Percentiles rank a stretch among this genome's conserved stretches.
Conservation (phyloP, 352 stramenopile species). For the Pythium rhizo-oryzae region DNA sequence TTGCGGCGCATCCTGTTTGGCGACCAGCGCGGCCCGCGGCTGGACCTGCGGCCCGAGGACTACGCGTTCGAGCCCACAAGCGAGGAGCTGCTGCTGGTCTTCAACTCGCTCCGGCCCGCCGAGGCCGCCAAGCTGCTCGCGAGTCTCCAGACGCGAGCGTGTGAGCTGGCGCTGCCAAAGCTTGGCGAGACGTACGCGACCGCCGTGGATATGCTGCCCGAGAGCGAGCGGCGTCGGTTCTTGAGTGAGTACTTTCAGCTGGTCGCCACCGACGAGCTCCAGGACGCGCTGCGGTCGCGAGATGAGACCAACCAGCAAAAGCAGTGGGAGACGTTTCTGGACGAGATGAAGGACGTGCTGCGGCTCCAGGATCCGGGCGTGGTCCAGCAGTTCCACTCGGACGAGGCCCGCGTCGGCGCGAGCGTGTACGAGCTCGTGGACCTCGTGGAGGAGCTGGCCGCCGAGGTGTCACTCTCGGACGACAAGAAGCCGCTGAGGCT, state of each 20-base stretch:
- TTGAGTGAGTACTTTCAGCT: conserved; percentile 66
- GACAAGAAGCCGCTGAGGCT: conserved; percentile 23
- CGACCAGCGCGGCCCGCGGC: conserved; percentile 9
- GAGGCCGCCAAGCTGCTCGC: conserved; percentile 48
- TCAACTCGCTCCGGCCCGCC: conserved; percentile 35
- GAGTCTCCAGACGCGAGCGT: conserved; percentile 42
- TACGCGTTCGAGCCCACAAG: conserved; percentile 49
- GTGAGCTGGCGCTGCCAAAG: conserved; percentile 39
- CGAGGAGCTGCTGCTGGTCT: conserved; percentile 53
- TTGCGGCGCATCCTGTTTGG: conserved; percentile 33
- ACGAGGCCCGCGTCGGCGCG: conserved; percentile 53
- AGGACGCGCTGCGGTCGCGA: conserved; percentile 47
- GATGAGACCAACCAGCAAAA: conserved; percentile 69
- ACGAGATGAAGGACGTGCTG: conserved; percentile 51
- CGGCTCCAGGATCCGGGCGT: conserved; percentile 19
- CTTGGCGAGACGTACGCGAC: conserved; percentile 45
- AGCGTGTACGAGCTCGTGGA: conserved; percentile 60
- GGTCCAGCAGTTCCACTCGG: conserved; percentile 44
- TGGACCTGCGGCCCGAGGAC: conserved; percentile 38
- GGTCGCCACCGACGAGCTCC: conserved; percentile 48
- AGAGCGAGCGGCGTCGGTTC: conserved; percentile 46
- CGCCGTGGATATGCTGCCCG: conserved; percentile 47
- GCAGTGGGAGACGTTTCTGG: conserved; percentile 46
- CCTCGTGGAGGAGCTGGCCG: conserved; percentile 57
- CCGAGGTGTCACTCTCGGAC: conserved; percentile 48